Evolutionary conservation across 768 basidiomycete genomes (phyloP), one percentile per base, ranked within the genome.

Genomic region (Floccularia luteovirens): DNA sequence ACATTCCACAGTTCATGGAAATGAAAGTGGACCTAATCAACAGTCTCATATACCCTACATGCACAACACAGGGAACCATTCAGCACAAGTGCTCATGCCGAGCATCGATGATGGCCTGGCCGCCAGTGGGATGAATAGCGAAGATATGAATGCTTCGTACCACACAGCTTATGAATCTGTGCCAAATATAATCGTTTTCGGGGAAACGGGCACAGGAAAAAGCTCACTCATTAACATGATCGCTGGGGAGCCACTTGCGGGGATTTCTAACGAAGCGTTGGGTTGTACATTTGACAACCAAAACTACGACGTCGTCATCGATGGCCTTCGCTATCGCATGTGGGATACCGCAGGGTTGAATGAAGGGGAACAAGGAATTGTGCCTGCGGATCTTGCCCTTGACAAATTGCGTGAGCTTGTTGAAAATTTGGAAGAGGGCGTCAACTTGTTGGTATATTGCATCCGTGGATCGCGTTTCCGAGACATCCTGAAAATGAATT

Each of bases 181-280:
- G n/a, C n/a, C n/a, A n/a, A 65, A 63, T 33, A 36, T 69, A 32
- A 49, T 70, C 14, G 39, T 71, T 14, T 71, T 70, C 33, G 68
- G 69, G 0, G 63, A 69, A 38, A 56, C 62, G 0, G 68, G 68
- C n/a, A 41, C 45, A 8, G 58, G 56, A 42, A 70, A 72, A 44
- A 64, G 68, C 48, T 66, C 62, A n/a, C 49, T 68, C 40, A 49
- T 72, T 38, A 66, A 69, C 49, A 57, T 68, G 58, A 47, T 72
- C 32, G 52, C 52, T 39, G 53, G 55, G 19, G 14, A 33, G 2
- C 38, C 51, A 1, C 31, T 52, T 21, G 66, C 66, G 21, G 38
- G 39, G 0, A 54, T 57, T 16, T 66, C 64, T 3, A 60, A 54
- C 39, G 48, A 54, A 5, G 56, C 61, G 0, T 38, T 48, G 0